Evolutionary conservation across 2,329 filamentous ascomycete species (phyloP), one percentile per base, ranked within the genome.

Genomic region (Chaetothyriales sp.): DNA sequence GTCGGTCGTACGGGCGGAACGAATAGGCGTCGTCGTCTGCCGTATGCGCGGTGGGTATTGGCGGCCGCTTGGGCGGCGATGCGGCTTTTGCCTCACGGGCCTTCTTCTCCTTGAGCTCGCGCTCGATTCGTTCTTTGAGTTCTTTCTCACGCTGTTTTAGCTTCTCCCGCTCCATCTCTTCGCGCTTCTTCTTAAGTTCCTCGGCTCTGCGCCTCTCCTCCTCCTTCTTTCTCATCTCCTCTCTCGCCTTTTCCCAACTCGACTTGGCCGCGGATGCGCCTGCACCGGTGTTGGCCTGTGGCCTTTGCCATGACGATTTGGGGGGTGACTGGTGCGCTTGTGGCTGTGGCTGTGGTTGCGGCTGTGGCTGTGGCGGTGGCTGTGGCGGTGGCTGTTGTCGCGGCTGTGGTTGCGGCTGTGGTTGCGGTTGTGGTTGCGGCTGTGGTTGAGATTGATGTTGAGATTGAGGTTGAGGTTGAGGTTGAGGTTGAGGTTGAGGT

Each of bases 1-100:
- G 77, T 59, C 80, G 77, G 64, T 90, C 85, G 66, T 89, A 89
- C 0, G 86, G 85, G 48, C 85, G 81, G 67, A 80, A 89, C 1
- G 85, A 89, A 65, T 85, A 81, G 2, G 75, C 73, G 57, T 83
- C 79, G 48, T 78, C 78, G 51, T 51, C 54, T 20, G 69, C 63
- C 19, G 70, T 66, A 18, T 63, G 67, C 20, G 64, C 66, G 44
- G 65, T 65, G 18, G 67, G 64, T 46, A 68, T 62, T 2, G 64
- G 63, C 9, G 64, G 64, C 52, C 58, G 67, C 62, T 52, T 66
- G 58, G 51, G 61, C 57, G 55, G 61, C 56, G 69, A 66, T 47
- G 65, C 56, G 49, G 67, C 64, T 56, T 64, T 60, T 57, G 69
- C 64, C 44, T 64, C 60, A 18, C 60, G 61, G 54, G 68, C 64